These are phyloP conservation scores for Coemansia sp. DNA, from an alignment of 192 early-diverging fungal genomes.

Conservation along the genomic window DNA sequence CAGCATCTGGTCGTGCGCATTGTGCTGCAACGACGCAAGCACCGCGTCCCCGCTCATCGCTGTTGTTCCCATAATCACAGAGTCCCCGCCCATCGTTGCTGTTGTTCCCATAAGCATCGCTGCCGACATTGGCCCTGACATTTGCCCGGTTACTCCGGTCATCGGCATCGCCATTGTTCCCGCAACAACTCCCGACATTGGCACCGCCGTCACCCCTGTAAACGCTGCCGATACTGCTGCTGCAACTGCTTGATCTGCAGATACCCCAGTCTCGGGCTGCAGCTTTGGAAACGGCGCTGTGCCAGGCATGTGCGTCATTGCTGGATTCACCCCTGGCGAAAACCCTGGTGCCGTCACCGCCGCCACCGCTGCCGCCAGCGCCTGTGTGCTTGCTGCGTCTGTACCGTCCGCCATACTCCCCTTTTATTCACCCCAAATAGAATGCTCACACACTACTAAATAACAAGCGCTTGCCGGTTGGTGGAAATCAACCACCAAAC, in stretches of 20 bases:
- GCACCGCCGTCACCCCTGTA: neutral
- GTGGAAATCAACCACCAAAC: no score
- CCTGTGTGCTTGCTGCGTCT: constrained; percentile 6
- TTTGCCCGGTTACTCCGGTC: constrained; percentile 4
- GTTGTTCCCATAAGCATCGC: constrained; percentile 21
- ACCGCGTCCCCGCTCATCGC: constrained; percentile 12
- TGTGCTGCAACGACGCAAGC: constrained; percentile 25
- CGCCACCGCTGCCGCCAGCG: constrained; percentile 15
- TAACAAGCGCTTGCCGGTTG: neutral
- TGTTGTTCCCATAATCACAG: constrained; percentile 8
- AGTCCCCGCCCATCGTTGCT: constrained; percentile 16
- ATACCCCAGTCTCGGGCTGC: constrained; percentile 9
- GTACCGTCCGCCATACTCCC: constrained; percentile 19
- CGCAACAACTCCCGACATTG: neutral
- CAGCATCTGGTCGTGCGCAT: constrained; percentile 41
- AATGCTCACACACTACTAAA: neutral
- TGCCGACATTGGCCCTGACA: constrained; percentile 28
- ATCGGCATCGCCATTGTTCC: neutral
- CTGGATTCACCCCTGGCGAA: neutral
- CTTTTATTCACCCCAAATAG: neutral
- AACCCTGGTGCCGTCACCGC: constrained; percentile 16
- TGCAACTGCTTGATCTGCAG: neutral
- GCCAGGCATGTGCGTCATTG: constrained; percentile 3
- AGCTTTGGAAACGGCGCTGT: constrained; percentile 30
- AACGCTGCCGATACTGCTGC: constrained; percentile 6